Evolutionary conservation across 805 yeast genomes (phyloP).

Genomic region (Sugiyamaella floridensis): DNA sequence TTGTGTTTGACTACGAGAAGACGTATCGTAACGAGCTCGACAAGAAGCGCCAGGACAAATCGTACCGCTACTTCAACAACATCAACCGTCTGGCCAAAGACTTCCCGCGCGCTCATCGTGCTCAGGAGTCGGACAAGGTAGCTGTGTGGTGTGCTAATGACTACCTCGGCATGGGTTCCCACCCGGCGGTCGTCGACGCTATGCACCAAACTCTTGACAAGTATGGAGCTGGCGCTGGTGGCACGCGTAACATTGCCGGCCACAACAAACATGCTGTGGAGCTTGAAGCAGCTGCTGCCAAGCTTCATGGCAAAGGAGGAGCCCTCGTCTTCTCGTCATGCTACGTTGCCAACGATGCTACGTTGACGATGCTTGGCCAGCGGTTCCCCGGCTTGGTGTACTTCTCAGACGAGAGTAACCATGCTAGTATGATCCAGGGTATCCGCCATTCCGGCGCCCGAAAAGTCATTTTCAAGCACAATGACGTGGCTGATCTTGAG

Average conservation of each 20-base stretch:
- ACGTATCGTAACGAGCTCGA: constrained; percentile 59
- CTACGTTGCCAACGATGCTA: constrained; percentile 95
- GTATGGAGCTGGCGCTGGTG: constrained; percentile 99
- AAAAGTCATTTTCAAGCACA: constrained; percentile 89
- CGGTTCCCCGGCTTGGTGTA: constrained; percentile 84
- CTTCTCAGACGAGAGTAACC: constrained; percentile 88
- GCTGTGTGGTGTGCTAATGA: constrained; percentile 99
- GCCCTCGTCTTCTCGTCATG: constrained; percentile 94
- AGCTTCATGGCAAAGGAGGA: constrained; percentile 88
- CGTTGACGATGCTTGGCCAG: constrained; percentile 83
- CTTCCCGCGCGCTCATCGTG: constrained; percentile 88
- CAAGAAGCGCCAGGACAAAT: constrained; percentile 77
- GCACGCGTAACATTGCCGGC: constrained; percentile 98
- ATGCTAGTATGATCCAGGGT: constrained; percentile 97
- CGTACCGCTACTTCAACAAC: constrained; percentile 94
- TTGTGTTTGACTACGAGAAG: constrained; percentile 60
- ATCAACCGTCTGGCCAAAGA: constrained; percentile 92
- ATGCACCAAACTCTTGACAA: constrained; percentile 76
- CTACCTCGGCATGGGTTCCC: constrained; percentile 89
- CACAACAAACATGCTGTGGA: constrained; percentile 86
- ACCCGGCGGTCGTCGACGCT: constrained; percentile 59
- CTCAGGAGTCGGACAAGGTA: constrained; percentile 61
- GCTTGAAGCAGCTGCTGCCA: constrained; percentile 80
- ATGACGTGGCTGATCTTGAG: constrained; percentile 80
- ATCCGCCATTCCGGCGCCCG: constrained; percentile 81